phyloP scores from a whole-genome alignment of 768 basidiomycete species.

The Termitomyces sp. region DNA sequence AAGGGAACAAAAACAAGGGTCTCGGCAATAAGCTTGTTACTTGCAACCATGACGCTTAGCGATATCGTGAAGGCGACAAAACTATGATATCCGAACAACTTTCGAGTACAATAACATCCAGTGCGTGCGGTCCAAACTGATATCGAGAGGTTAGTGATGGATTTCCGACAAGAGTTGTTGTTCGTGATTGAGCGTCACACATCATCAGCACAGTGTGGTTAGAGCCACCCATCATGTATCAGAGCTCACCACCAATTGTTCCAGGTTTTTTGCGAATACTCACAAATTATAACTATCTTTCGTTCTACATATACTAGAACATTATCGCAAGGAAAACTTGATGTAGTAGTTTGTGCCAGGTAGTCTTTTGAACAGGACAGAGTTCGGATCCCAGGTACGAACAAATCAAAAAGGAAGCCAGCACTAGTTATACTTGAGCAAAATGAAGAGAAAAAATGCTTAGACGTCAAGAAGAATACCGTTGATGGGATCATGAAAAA shows the following conservation, averaged over 20 bases:
- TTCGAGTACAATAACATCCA: conserved; percentile 1
- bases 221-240: not conserved
- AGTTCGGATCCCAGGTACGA: not conserved
- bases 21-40: conserved; percentile 9
- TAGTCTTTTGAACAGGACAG: not conserved
- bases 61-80: not conserved
- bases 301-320: not conserved
- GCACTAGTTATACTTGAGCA: not conserved
- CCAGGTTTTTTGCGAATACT: not conserved
- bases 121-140: not conserved
- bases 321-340: not conserved
- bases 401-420: not conserved
- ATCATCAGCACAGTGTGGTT: not conserved
- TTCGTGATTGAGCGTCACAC: not conserved
- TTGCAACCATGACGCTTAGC: not conserved
- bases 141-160: not conserved
- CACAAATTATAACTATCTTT: not conserved
- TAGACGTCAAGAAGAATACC: not conserved
- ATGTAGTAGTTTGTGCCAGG: not conserved
- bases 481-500: not conserved
- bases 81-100: not conserved
- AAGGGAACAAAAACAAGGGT: conserved; percentile 12
- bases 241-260: not conserved
- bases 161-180: not conserved
- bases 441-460: not conserved